Base-by-base conservation (phyloP, 768 basidiomycete species). In the Boletus rex-veris region DNA sequence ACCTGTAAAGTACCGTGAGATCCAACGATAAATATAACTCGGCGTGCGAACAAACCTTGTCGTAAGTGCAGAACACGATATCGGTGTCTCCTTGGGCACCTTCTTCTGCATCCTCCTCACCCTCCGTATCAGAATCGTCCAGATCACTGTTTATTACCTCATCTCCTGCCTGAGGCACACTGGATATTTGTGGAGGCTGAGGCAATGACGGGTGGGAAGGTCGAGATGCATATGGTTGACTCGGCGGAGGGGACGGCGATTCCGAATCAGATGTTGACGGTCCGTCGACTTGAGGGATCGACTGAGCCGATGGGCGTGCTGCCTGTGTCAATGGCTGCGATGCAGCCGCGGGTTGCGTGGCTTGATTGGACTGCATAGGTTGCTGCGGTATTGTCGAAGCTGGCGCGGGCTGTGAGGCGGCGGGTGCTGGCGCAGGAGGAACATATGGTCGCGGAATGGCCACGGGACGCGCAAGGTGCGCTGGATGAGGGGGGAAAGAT, bases 51-150 rank as follows among this genome's bases (percentile, higher is more conserved):
- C 77, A 38, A 52, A 92, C 96, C 85, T 98, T 98, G 70, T 99
- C 97, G 68, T 97, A 98, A 7, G 95, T 94, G 71, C 97, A 98
- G 65, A 98, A 96, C 21, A 98, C 92, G 44, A 98, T 92, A 68
- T 99, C 97, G 1, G 83, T 84, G 54, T 93, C 85, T 9, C 82
- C 84, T 28, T 80, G 80, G 0, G 79, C 81, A 5, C 83, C 88
- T 46, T 90, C 90, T 44, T 91, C 91, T 0, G 83, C 82, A 11
- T 92, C 92, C 42, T 89, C 88, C 57, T 92, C 92, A 12, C 80
- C 83, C 48, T 92, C 89, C 7, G 89, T 88, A 58, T 97, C 95
- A 0, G 90, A 90, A 66, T 98, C 95, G 73, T 99, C 97, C 42
- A 99, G 73, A 65, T 99, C 97, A 51, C 92, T 96, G 64, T 95